These are phyloP conservation scores for Coniochaeta sp. DNA, from an alignment of 2,329 filamentous ascomycete species.

Conservation along the genomic window DNA sequence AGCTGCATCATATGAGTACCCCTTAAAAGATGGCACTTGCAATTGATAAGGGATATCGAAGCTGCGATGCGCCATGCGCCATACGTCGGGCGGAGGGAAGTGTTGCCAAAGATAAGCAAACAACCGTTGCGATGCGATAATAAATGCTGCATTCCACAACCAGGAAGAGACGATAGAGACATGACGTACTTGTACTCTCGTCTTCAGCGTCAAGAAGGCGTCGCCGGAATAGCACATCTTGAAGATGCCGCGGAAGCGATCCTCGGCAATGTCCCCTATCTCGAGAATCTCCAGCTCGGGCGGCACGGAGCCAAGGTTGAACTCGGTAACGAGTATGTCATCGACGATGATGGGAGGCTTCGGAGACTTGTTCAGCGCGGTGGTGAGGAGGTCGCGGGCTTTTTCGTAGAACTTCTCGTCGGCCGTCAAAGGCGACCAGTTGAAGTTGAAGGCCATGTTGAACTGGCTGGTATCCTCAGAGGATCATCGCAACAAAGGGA, in stretches of 20 bases:
- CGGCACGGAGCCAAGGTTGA: conserved; percentile 91
- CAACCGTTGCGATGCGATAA: background rate
- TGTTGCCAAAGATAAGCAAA: background rate
- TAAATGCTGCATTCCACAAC: background rate
- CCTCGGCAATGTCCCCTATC: conserved; percentile 94
- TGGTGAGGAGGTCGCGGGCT: conserved; percentile 88
- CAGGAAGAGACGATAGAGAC: background rate
- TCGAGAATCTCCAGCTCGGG: conserved; percentile 95
- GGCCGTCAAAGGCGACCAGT: conserved; percentile 98
- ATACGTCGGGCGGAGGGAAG: background rate
- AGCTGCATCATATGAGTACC: background rate
- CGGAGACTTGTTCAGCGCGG: conserved; percentile 92
- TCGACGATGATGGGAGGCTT: conserved; percentile 99
- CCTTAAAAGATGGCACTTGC: background rate
- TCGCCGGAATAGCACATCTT: conserved; percentile 98
- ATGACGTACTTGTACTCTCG: conserved; percentile 74
- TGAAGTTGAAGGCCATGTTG: conserved; percentile 99
- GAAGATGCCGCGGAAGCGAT: conserved; percentile 95
- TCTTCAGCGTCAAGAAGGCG: conserved; percentile 90
- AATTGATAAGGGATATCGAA: background rate
- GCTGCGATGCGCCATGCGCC: background rate
- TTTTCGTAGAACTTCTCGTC: conserved; percentile 86
- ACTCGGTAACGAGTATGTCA: conserved; percentile 95
- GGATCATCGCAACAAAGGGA: conserved; percentile 12
- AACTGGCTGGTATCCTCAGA: conserved; percentile 28